Percentiles rank a stretch among this genome's conserved stretches.
phyloP scores from a whole-genome alignment of 108 stramenopile genomes.

The Discostella stelligeroides region DNA sequence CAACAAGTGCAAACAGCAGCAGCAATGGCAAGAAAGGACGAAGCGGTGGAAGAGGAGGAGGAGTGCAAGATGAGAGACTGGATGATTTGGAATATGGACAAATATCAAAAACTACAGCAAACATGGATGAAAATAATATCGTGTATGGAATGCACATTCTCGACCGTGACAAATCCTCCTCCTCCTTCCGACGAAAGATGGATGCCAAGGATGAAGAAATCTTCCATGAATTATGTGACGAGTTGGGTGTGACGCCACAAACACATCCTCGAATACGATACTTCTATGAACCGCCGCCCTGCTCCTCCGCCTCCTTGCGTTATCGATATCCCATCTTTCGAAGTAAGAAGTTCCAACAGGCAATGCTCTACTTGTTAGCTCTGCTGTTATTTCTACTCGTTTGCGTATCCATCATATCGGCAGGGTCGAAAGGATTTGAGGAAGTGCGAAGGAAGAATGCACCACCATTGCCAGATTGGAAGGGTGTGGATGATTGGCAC shows the following conservation, averaged over 20 bases:
- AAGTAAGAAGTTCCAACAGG: constrained; percentile 16
- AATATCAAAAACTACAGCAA: constrained; percentile 9
- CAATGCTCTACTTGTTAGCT: constrained; percentile 14
- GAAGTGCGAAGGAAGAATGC: constrained; percentile 16
- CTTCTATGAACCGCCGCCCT: constrained; percentile 8
- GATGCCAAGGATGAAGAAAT: constrained; percentile 2
- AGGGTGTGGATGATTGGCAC: constrained; percentile 26
- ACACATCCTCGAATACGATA: constrained; percentile 29
- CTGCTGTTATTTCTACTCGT: constrained; percentile 18
- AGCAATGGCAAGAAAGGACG: background rate
- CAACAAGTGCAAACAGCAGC: background rate
- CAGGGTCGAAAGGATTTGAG: constrained; percentile 39
- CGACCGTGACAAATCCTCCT: constrained; percentile 4
- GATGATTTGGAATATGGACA: constrained; percentile 37
- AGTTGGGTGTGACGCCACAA: constrained; percentile 33
- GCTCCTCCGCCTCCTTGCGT: background rate
- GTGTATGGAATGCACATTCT: constrained; percentile 29
- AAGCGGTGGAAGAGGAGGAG: background rate
- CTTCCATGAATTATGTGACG: constrained; percentile 35
- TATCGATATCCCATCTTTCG: constrained; percentile 35
- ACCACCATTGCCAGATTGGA: constrained; percentile 44
- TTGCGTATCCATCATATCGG: constrained; percentile 27
- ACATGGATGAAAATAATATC: background rate
- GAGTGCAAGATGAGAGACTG: background rate
- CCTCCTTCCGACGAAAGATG: constrained; percentile 20